phyloP scores from a whole-genome alignment of 2,329 filamentous ascomycete species.

The Xylariales sp. region DNA sequence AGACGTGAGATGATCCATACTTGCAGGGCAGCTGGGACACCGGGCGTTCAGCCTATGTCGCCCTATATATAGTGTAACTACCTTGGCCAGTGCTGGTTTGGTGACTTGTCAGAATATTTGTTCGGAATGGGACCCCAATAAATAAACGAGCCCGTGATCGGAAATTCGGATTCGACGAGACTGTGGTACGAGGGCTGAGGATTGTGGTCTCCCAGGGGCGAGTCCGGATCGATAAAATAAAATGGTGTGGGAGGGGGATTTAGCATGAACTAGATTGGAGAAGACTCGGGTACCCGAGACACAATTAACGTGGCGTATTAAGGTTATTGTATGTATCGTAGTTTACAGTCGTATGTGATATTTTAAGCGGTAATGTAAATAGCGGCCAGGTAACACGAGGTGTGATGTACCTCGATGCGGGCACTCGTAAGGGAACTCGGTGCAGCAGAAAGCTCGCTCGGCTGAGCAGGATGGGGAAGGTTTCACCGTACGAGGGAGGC shows the following conservation, averaged over 20 bases:
- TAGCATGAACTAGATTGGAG: conserved; percentile 22
- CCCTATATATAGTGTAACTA: not conserved
- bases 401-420: too few relatives aligned
- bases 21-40: conserved; percentile 6
- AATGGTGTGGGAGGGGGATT: conserved; percentile 16
- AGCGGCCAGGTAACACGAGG: too few relatives aligned
- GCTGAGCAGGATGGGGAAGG: conserved; percentile 13
- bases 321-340: not conserved
- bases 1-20: conserved; percentile 47
- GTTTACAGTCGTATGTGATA: not conserved
- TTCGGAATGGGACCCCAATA: not conserved
- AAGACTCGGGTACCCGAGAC: not conserved
- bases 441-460: conserved; percentile 8
- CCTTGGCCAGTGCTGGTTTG: conserved; percentile 1
- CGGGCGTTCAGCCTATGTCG: conserved; percentile 2
- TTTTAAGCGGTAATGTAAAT: not conserved
- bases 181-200: not conserved
- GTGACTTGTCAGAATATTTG: not conserved
- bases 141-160: conserved; percentile 14
- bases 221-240: not conserved
- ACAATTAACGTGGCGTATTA: conserved; percentile 9
- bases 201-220: not conserved
- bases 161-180: not conserved
- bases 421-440: not conserved
- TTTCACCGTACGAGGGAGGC: not conserved